Evolutionary conservation across 2,329 filamentous ascomycete genomes (phyloP).

Genomic region (Ascochyta viciae-villosae): DNA sequence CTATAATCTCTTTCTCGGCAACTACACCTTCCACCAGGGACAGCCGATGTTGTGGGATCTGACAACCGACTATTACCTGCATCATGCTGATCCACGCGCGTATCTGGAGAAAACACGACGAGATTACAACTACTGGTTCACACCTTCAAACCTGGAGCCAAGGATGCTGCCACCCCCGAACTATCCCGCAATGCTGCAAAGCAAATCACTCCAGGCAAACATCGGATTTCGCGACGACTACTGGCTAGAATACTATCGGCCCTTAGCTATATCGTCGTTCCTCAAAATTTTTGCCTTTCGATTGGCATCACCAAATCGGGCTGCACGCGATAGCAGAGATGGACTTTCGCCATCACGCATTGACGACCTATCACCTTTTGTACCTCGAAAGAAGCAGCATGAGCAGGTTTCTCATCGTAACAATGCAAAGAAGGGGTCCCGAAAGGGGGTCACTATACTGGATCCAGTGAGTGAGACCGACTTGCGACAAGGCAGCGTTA

Average conservation of each 20-base stretch:
- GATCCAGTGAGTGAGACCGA: conserved; percentile 60
- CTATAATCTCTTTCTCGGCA: conserved; percentile 95
- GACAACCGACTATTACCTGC: conserved; percentile 92
- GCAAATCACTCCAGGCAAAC: conserved; percentile 28
- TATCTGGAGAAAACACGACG: conserved; percentile 70
- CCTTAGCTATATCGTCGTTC: conserved; percentile 84
- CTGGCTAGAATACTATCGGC: conserved; percentile 96
- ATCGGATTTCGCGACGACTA: conserved; percentile 84
- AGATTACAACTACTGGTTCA: conserved; percentile 92
- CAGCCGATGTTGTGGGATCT: conserved; percentile 98
- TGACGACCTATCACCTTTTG: conserved; percentile 88
- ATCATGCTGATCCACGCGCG: conserved; percentile 81
- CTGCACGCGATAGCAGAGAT: conserved; percentile 79
- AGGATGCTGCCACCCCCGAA: conserved; percentile 63
- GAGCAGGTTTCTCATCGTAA: conserved; percentile 67
- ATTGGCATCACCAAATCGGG: conserved; percentile 82
- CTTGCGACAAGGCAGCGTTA: conserved; percentile 28
- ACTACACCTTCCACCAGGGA: conserved; percentile 86
- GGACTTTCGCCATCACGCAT: conserved; percentile 74
- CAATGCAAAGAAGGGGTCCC: conserved; percentile 65
- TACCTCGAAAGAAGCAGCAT: conserved; percentile 65
- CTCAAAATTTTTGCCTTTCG: conserved; percentile 91
- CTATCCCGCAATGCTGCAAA: conserved; percentile 48
- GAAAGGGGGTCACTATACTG: conserved; percentile 75
- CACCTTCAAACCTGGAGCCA: conserved; percentile 71